Evolutionary conservation across 2,329 filamentous ascomycete species (phyloP), one percentile per base, ranked within the genome.

Genomic region (Parascedosporium putredinis): DNA sequence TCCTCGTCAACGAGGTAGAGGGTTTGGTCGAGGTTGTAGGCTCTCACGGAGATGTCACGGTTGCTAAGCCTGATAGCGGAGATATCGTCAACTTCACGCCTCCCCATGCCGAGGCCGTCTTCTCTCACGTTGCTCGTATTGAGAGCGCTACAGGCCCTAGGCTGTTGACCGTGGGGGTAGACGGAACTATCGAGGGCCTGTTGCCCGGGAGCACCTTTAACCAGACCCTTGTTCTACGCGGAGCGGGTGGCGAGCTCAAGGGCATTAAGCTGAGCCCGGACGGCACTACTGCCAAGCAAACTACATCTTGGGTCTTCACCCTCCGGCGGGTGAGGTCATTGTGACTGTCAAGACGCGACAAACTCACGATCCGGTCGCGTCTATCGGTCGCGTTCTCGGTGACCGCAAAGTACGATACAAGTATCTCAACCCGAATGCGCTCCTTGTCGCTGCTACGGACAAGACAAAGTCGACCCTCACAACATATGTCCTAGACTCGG

Each of bases 401-500:
- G 86, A 98, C 60, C 81, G 93, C 40, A 83, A 83, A n/a, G 93
- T 98, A 45, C 78, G 91, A 55, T 98, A 98, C 79, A 98, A 98
- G 69, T 97, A 97, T 63, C 71, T 98, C 36, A 95, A 94, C 68
- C 81, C 87, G 0, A 96, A 95, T 66, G 77, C 88, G 5, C 73
- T 89, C 2, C 75, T 97, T 1, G 73, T 95, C 43, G 86, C 86
- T 1, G 75, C 86, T 1, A 68, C 82, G 2, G 75, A 84, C 29
- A 75, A 83, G 20, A 68, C 71, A 9, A 60, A 73, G 2, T 74
- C 71, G 3, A 75, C 74, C 1, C 79, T 88, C 6, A 83, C 81
- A 0, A 74, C 94, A 54, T 89, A 91, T 59, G 73, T 97, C 9
- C 64, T 98, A 12, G 90, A 98, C 61, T 86, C 86, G 2, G 76